Conservation (phyloP, 805 yeast genomes). For the Limtongia smithiae region DNA sequence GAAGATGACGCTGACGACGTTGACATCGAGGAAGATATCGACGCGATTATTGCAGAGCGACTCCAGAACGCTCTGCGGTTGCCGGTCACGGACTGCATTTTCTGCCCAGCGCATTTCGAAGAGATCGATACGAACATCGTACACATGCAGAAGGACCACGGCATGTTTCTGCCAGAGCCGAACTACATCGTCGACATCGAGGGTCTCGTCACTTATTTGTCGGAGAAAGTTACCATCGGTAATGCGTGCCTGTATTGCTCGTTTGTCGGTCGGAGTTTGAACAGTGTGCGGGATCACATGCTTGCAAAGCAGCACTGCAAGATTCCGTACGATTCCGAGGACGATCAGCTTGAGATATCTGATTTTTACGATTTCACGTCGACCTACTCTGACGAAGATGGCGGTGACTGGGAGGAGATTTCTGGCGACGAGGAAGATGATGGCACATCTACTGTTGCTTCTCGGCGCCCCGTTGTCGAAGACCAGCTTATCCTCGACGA, state of each 20-base stretch:
- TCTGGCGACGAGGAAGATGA: conserved; percentile 39
- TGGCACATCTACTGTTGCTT: conserved; percentile 13
- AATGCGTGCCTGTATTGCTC: conserved; percentile 77
- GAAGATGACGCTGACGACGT: conserved; percentile 4
- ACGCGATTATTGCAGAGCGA: conserved; percentile 19
- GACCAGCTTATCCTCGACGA: conserved; percentile 46
- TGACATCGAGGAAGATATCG: conserved; percentile 24
- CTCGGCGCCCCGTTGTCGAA: conserved; percentile 19
- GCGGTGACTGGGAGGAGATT: conserved; percentile 41
- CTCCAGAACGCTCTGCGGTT: conserved; percentile 28
- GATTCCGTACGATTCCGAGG: conserved; percentile 80
- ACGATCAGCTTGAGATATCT: conserved; percentile 70
- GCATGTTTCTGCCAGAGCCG: conserved; percentile 82
- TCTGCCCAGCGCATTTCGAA: conserved; percentile 46
- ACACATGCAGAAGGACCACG: conserved; percentile 79
- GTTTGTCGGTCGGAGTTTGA: conserved; percentile 78
- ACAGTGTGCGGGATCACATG: conserved; percentile 89
- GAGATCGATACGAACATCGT: conserved; percentile 57
- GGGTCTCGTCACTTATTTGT: conserved; percentile 73
- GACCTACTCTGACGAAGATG: conserved; percentile 46
- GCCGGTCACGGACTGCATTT: conserved; percentile 40
- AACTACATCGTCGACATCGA: conserved; percentile 60
- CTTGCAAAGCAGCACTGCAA: conserved; percentile 78
- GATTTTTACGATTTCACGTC: conserved; percentile 82
- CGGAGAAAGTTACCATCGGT: conserved; percentile 78